A percentile compares a stretch with the other conserved stretches of the same genome.
phyloP scores from a whole-genome alignment of 2,329 filamentous ascomycete species.

The Penicillium italicum region DNA sequence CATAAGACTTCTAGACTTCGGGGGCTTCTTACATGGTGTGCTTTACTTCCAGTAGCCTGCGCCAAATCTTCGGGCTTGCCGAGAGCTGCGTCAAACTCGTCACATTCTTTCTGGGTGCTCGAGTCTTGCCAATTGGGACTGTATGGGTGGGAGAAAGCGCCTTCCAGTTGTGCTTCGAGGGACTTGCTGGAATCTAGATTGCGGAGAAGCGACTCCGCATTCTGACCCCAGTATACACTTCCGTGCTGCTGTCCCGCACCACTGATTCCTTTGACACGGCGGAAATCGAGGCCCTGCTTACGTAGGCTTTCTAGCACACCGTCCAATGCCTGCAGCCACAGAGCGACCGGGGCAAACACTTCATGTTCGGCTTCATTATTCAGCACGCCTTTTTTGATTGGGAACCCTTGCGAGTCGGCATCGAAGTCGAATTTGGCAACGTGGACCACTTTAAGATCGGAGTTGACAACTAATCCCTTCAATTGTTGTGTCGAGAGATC shows the following conservation, averaged over 20 bases:
- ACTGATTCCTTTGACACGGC: constrained; percentile 73
- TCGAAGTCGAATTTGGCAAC: constrained; percentile 96
- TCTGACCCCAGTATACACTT: constrained; percentile 83
- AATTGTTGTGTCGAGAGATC: constrained; percentile 96
- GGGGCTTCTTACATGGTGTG: constrained; percentile 72
- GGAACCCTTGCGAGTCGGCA: constrained; percentile 72
- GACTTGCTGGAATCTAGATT: constrained; percentile 58
- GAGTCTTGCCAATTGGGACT: constrained; percentile 98
- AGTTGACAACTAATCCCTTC: constrained; percentile 85
- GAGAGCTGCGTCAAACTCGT: constrained; percentile 73
- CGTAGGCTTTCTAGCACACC: constrained; percentile 72
- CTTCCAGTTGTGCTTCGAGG: constrained; percentile 68
- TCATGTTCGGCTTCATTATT: constrained; percentile 78
- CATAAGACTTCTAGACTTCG: neutral
- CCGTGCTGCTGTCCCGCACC: constrained; percentile 97
- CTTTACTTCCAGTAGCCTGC: constrained; percentile 79
- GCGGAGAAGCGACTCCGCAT: constrained; percentile 63
- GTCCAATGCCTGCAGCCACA: constrained; percentile 93
- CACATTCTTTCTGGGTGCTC: constrained; percentile 88
- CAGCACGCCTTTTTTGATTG: constrained; percentile 81
- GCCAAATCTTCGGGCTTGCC: constrained; percentile 68
- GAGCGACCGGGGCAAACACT: constrained; percentile 85
- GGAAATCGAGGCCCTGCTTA: constrained; percentile 67
- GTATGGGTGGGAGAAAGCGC: constrained; percentile 76
- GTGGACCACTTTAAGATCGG: constrained; percentile 73